Percentiles rank a stretch among this genome's conserved stretches.
Evolutionary conservation across 805 yeast species (phyloP).

Genomic region (Yarrowia osloensis): DNA sequence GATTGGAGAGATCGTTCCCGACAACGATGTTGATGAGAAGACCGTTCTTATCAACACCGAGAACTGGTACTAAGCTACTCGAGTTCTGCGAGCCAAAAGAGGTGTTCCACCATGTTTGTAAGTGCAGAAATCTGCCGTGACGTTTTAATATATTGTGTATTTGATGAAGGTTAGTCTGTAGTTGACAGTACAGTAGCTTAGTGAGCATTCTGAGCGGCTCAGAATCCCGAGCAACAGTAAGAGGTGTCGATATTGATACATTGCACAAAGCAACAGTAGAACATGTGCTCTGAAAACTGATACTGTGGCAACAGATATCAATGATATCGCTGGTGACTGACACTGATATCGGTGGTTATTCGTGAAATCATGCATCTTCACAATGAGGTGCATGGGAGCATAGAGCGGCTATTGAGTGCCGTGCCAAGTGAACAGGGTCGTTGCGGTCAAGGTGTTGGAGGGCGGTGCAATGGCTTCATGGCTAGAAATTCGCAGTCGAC

Average conservation of each 20-base stretch:
- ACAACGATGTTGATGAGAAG: slow-evolving; percentile 48
- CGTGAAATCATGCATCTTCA: neutral
- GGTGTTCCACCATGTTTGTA: slow-evolving; percentile 1
- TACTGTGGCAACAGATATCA: too few relatives aligned
- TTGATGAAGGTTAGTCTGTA: too few relatives aligned
- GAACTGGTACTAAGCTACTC: slow-evolving; percentile 40
- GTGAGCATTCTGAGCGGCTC: too few relatives aligned
- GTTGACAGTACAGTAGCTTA: neutral
- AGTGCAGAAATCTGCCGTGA: slow-evolving; percentile 19
- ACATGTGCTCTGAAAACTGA: too few relatives aligned
- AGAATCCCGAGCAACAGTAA: too few relatives aligned
- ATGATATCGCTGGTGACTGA: too few relatives aligned
- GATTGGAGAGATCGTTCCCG: slow-evolving; percentile 56
- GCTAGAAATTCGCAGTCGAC: too few relatives aligned
- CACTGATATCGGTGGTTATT: neutral
- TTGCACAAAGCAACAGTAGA: too few relatives aligned
- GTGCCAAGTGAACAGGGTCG: neutral
- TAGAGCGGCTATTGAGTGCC: neutral
- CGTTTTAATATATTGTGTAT: slow-evolving; percentile 20
- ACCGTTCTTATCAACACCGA: slow-evolving; percentile 42
- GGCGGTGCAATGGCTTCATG: too few relatives aligned
- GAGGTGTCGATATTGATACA: too few relatives aligned
- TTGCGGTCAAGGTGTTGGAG: too few relatives aligned
- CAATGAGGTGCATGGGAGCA: too few relatives aligned
- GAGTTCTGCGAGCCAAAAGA: neutral